Base-by-base conservation (phyloP, 352 stramenopile genomes). In the Phytophthora citricola region DNA sequence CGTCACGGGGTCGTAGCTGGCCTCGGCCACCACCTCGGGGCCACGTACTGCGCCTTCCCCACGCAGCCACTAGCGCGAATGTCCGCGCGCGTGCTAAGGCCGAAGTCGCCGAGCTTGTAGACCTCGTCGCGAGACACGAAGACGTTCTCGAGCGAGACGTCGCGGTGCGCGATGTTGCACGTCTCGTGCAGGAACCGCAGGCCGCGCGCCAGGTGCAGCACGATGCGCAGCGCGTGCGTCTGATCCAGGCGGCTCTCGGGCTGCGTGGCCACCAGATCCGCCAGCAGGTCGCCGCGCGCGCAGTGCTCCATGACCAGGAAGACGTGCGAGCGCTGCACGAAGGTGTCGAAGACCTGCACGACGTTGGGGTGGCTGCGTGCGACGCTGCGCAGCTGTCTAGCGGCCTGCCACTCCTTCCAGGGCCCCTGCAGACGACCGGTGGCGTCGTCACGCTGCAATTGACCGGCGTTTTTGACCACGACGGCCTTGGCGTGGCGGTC, bases 61-160 rank as follows among this genome's bases (percentile, higher is more conserved):
- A 75, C 66, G 20, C 66, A 73, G 32, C 57, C 66, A 20, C 60
- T 53, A 11, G 59, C 59, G 4, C 26, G 31, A 31, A 5, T 20
- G 38, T 81, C 59, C 15, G 75, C 75, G 6, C 63, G 49, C 6
- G 63, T 76, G 36, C 68, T 78, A 32, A 89, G 71, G 1, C 83
- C 78, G 45, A 89, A 89, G 55, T 90, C 79, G 8, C 72, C 58
- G 44, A 90, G 67, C 60, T 91, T 90, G 65, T 73, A 76, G 31
- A 49, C 50, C 17, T 75, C 79, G 27, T 80, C 61, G n/a, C 45
- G 27, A 4, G 60, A 54, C 24, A 90, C 51, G 15, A 90, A 73
- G 15, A 90, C 64, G 67, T 90, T 90, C 58, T 90, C 81, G 17
- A 88, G 71, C n/a, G 79, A 90, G 14, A 90, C 46, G 58, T 90